Evolutionary conservation across 768 basidiomycete species (phyloP), one percentile per base, ranked within the genome.

Genomic region (Serendipita sp.): DNA sequence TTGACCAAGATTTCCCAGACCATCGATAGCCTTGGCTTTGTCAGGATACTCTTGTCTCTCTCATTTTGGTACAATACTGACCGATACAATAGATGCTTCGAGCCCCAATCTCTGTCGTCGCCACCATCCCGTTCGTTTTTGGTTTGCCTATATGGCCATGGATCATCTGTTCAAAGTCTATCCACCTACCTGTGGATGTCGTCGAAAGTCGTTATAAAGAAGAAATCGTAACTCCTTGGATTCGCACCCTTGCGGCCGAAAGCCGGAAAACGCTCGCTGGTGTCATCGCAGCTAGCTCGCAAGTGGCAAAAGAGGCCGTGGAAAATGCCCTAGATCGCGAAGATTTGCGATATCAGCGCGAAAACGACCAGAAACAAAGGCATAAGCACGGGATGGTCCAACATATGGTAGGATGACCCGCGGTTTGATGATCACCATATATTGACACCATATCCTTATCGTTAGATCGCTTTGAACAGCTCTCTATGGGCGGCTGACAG

Each of bases 101-200:
- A 10, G 56, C 56, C 11, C 56, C 56, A 30, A 60, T 60, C 11
- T 28, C 30, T 36, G 56, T 30, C 30, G 8, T 60, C 10, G 56
- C 56, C 4, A 60, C 56, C 18, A 60, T 60, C n/a, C 56, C 56
- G 8, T 60, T 60, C 56, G 56, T 60, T n/a, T 60, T 60, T 60
- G 56, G 56, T 28, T 35, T 60, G 10, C 56, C 56, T 30, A 60
- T 60, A n/a, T 60, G 56, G 56, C 56, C 56, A 8, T 60, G 56
- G 56, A 60, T 60, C 4, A 38, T 38, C 8, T 36, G 35, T 36
- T 60, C 56, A n/a, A 28, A 60, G 18, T 60, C 56, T 5, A 30
- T 60, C 35, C 56, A 60, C 56, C 56, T 60, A 30, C 28, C 28
- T 23, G 35, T 60, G 3, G 36, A 60, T 60, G 36, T 60, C 18